Evolutionary conservation across 345 rosid genomes (phyloP), one percentile per base, ranked within the genome.

Genomic region (Laguncularia racemosa): DNA sequence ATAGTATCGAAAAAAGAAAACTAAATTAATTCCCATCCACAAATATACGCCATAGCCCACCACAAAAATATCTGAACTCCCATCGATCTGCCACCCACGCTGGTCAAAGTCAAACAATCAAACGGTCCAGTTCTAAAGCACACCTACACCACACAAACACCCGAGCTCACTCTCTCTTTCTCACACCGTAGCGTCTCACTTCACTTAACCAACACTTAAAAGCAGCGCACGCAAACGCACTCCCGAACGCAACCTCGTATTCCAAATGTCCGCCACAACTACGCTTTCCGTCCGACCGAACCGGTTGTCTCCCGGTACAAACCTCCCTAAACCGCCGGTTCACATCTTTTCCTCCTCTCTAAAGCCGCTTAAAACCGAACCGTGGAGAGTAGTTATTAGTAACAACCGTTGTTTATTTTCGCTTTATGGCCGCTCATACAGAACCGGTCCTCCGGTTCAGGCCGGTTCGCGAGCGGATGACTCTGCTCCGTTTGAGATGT

Each of bases 401-500:
- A 33, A 66, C 53, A n/a, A 73, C 6, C 46, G 3, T 20, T 33
- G 40, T 33, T 33, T 33, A 33, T 33, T 6, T 33, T 33, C 40
- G 40, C 9, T 33, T 33, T 7, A 33, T 10, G 40, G 79, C 52
- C 84, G 86, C 47, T 51, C 55, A 17, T 59, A 65, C 57, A 58
- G 73, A 11, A 64, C 71, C 8, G 45, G 21, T 16, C 61, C n/a
- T 69, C 67, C 21, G 67, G 68, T 48, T n/a, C 62, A 57, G 62
- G 88, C 96, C 13, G 81, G 91, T 53, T 84, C 88, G 20, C 74
- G 88, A 44, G 91, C 97, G 16, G 97, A 89, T 44, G 99, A 93
- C 70, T 85, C 99, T 2, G 83, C 79, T 13, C 89, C 95, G 44
- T 89, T 68, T 62, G 96, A 85, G 76, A 93, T 89, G 99, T 93